Evolutionary conservation across 257 asterid genomes (phyloP), one percentile per base, ranked within the genome.

Genomic region (Solanum lycopersicoides): DNA sequence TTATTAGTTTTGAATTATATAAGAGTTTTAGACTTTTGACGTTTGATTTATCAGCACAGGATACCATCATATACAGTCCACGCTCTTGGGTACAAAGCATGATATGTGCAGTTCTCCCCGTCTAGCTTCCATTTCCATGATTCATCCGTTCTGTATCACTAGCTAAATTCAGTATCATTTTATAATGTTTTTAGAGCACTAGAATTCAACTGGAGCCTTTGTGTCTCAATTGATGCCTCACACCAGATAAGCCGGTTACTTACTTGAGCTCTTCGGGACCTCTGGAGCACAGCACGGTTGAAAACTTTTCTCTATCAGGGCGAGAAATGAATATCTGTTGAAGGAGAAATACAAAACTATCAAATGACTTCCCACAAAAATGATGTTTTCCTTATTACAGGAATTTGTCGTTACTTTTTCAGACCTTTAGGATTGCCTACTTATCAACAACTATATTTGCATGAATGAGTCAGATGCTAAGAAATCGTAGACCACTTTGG

Each of bases 61-160:
- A 83, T 94, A 97, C 98, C 98, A 86, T 95, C 95, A 90, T 95
- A 95, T 32, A 93, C 98, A 50, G 99, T 97, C 99, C 99, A 97
- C 30, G 98, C 93, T 91, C 99, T 93, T 8, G 99, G 99, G 89
- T 82, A 97, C 90, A 95, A 86, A 77, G 97, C 99, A 93, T 97
- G 98, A 94, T 95, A 97, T 32, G 98, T 93, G 34, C 96, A 97
- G 37, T 89, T 89, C 83, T 89, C 83, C 59, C 99, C 98, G 41
- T 85, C 89, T 76, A 97, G 92, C 60, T 90, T 93, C 99, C 99
- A 97, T 92, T 95, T 98, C 99, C 99, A 97, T 83, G 98, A 95
- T 91, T 92, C 95, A 47, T 42, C 56, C 3, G 53, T 68, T 44
- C 86, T 83, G 86, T 63, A 59, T 39, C 37, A 59, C 76, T 35